Conservation (phyloP, 2,329 filamentous ascomycete species). For the Elsinoe ampelina region DNA sequence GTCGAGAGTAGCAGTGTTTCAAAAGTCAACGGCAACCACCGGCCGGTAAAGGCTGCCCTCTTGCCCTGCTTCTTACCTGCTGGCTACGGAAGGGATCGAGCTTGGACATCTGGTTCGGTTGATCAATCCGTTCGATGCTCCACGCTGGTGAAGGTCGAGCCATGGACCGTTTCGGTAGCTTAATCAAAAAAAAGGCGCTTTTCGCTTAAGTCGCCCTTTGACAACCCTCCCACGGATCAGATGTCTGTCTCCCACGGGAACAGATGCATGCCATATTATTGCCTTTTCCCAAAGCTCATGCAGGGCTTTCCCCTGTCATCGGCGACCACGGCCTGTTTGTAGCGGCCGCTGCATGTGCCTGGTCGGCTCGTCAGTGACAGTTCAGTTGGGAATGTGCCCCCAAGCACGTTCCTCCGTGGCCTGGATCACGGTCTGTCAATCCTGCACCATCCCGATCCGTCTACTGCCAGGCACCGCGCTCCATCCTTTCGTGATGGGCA, state of each 20-base stretch:
- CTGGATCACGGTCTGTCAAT: constrained; percentile 12
- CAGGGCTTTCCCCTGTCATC: constrained; percentile 5
- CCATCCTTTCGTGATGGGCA: neutral
- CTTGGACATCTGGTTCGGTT: constrained; percentile 13
- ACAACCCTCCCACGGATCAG: constrained; percentile 2
- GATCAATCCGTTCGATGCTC: neutral
- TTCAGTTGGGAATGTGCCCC: constrained; percentile 3
- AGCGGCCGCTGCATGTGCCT: neutral
- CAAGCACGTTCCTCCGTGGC: constrained; percentile 3
- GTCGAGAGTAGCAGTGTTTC: constrained; percentile 13
- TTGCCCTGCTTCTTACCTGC: neutral
- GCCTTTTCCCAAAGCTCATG: neutral
- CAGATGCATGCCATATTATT: constrained; percentile 3
- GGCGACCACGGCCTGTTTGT: neutral
- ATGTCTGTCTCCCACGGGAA: neutral
- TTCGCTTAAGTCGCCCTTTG: neutral
- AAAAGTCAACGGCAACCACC: constrained; percentile 1
- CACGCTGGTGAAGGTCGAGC: constrained; percentile 6
- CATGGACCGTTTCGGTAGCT: constrained; percentile 12
- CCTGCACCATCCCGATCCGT: constrained; percentile 6
- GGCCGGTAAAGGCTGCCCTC: constrained; percentile 1
- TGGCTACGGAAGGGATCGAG: neutral
- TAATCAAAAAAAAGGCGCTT: neutral
- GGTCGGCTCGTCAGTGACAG: constrained; percentile 7
- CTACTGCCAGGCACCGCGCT: constrained; percentile 1